Percentiles rank a stretch among this genome's conserved stretches.
Conservation (phyloP, 345 rosid genomes). For the Rhodamnia argentea region DNA sequence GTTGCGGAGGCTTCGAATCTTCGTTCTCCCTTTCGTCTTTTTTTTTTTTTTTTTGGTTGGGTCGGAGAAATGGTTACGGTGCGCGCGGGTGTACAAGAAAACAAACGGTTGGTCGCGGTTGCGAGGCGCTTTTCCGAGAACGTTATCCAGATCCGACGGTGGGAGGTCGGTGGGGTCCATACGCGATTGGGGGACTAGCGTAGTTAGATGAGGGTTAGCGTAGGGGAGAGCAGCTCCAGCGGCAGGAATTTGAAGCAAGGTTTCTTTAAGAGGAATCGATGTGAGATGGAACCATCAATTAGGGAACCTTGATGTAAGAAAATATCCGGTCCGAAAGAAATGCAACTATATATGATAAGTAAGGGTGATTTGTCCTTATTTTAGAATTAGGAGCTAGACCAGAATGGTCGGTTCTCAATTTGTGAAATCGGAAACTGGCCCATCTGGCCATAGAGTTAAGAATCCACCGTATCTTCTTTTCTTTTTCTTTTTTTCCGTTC, state of each 20-base stretch:
- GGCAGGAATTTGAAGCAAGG: neutral
- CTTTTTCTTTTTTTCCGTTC: no score
- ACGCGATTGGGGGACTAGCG: neutral
- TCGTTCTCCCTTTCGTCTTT: neutral
- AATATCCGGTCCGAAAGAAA: neutral
- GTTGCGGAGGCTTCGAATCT: neutral
- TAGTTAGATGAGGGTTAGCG: neutral
- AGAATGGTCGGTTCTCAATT: no score
- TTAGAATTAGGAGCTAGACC: no score
- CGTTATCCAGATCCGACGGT: constrained; percentile 5
- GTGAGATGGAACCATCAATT: neutral
- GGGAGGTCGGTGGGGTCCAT: neutral
- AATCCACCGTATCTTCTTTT: no score
- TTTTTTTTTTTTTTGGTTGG: rapidly evolving
- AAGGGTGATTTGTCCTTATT: no score
- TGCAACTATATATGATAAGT: neutral
- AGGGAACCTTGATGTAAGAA: neutral
- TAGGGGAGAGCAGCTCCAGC: neutral
- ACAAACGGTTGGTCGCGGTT: no score
- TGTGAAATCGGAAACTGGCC: no score
- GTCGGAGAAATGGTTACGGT: neutral
- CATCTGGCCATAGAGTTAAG: no score
- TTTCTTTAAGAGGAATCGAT: neutral
- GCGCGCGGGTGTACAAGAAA: no score
- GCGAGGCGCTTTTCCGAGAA: neutral